Evolutionary conservation across 495 filamentous ascomycete genomes (phyloP).

Genomic region (Annulohypoxylon bovei): DNA sequence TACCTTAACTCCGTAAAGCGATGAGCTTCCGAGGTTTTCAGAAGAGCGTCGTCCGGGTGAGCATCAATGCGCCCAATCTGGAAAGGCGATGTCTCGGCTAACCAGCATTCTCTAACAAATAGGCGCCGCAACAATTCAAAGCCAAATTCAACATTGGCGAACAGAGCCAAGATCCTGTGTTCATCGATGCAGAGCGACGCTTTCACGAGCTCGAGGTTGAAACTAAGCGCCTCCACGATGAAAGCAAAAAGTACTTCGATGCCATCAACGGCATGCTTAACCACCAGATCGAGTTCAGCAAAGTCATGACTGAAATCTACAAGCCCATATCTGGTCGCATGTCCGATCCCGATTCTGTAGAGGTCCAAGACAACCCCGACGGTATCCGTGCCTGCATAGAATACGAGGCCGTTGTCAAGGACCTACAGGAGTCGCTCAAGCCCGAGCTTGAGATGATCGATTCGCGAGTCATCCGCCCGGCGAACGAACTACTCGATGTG

Average conservation of each 20-base stretch:
- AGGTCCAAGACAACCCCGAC: conserved; percentile 87
- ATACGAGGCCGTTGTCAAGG: conserved; percentile 90
- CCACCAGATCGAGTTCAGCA: conserved; percentile 98
- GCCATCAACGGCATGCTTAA: conserved; percentile 98
- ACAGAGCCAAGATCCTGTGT: conserved; percentile 91
- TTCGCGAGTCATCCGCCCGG: conserved; percentile 87
- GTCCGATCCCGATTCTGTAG: conserved; percentile 87
- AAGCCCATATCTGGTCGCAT: conserved; percentile 96
- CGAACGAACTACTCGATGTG: conserved; percentile 91
- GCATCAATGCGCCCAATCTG: conserved; percentile 44
- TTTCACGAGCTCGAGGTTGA: conserved; percentile 95
- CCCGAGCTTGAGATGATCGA: conserved; percentile 99
- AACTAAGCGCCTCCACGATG: conserved; percentile 95
- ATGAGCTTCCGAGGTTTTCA: conserved; percentile 99
- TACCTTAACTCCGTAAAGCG: conserved; percentile 28
- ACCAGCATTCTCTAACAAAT: conserved; percentile 12
- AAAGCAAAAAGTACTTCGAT: conserved; percentile 93
- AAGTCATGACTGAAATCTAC: conserved; percentile 95
- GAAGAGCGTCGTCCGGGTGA: conserved; percentile 84
- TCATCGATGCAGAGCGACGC: conserved; percentile 90
- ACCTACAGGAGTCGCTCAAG: conserved; percentile 85
- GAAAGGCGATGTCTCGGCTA: conserved; percentile 11
- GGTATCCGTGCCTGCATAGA: conserved; percentile 96
- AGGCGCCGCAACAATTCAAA: conserved; percentile 93
- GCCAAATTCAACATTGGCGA: conserved; percentile 94